Evolutionary conservation across 305 asterid species (phyloP), one percentile per base, ranked within the genome.

Genomic region (Lippia alba): DNA sequence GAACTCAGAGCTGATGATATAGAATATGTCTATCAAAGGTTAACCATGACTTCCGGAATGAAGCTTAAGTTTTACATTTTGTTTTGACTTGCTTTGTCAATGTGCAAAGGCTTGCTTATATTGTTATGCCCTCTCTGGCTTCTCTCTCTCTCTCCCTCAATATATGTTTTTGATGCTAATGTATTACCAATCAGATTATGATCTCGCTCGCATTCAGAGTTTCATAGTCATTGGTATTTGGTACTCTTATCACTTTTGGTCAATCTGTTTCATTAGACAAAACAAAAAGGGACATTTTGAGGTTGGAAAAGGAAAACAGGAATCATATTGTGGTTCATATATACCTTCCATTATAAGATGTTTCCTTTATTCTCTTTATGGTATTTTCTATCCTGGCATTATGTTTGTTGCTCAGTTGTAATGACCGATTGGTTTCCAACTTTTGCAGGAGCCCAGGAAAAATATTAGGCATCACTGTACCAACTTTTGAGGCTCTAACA

Each of bases 1-100:
- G 99, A 94, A 79, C 74, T 94, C 75, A 87, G 92, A 64, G 99
- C 99, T 57, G 97, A 94, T 77, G 97, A 94, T 69, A 86, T 94
- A 63, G 97, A 94, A 72, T 94, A 82, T 67, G 97, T 94, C 70
- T 94, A 84, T 71, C 99, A 94, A 76, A 90, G 97, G 97, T 93
- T 61, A 60, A 46, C 33, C 56, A 61, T 50, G 39, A 70, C 32
- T 39, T 46, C 66, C 55, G 33, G 36, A 56, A 51, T 67, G 30
- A 66, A 51, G 44, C 69, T 72, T 56, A 14, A 46, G 10, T 44
- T 67, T 65, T 65, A 24, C 59, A 40, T 41, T 24, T 24, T 67
- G 1, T 64, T 9, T 61, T 19, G 34, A 33, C 8, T 51, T 36
- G 49, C 60, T 77, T 67, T 61, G 2, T 63, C 61, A 44, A 19